Percentiles rank a stretch among this genome's conserved stretches.
phyloP scores from a whole-genome alignment of 805 yeast genomes.

The Saccharomycopsis sp. region DNA sequence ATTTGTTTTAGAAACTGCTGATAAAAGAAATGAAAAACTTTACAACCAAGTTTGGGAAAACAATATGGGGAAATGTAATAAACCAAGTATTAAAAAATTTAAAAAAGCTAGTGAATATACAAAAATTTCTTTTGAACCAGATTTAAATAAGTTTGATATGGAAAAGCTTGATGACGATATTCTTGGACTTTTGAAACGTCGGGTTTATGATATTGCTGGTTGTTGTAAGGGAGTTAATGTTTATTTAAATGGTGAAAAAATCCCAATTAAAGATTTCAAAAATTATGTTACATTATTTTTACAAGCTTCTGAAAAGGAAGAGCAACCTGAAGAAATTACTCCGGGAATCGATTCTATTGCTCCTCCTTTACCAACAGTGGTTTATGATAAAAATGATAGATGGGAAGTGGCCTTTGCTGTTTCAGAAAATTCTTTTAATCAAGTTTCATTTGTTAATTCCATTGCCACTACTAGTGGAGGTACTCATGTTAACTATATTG shows the following conservation, averaged over 20 bases:
- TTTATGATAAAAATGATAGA: conserved; percentile 75
- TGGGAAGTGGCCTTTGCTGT: conserved; percentile 97
- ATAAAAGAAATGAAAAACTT: conserved; percentile 45
- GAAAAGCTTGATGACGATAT: conserved; percentile 72
- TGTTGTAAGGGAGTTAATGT: conserved; percentile 79
- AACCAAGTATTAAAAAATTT: conserved; percentile 58
- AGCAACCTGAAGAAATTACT: conserved; percentile 25
- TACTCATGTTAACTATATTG: conserved; percentile 78
- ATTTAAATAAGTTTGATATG: conserved; percentile 78
- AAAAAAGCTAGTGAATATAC: conserved; percentile 63
- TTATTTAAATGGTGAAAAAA: conserved; percentile 59
- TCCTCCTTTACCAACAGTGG: conserved; percentile 39
- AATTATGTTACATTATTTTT: conserved; percentile 84
- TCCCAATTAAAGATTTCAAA: conserved; percentile 69
- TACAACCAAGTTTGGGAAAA: conserved; percentile 80
- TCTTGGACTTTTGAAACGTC: conserved; percentile 74
- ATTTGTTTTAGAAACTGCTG: conserved; percentile 84
- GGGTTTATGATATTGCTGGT: conserved; percentile 94
- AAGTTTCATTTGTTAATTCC: conserved; percentile 93
- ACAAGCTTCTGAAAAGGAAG: conserved; percentile 23
- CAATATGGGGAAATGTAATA: conserved; percentile 72
- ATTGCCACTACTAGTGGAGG: conserved; percentile 98
- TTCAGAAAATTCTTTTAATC: conserved; percentile 83
- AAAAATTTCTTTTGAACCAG: conserved; percentile 81
- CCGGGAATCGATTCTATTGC: conserved; percentile 20